Evolutionary conservation across 306 rosid genomes (phyloP), one percentile per base, ranked within the genome.

Genomic region (Quercus suber): DNA sequence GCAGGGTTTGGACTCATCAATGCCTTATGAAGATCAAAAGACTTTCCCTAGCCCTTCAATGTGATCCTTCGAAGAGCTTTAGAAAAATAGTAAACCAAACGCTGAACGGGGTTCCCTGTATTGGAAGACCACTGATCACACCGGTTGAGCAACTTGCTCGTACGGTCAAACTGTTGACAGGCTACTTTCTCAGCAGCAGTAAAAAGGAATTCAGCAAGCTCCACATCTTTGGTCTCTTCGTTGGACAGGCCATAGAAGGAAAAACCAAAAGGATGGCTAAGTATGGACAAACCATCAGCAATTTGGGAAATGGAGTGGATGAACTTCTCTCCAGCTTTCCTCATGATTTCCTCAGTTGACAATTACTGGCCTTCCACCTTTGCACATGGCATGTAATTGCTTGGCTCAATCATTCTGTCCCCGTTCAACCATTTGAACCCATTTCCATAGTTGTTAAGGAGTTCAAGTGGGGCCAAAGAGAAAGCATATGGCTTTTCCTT

Each of bases 151-250:
- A 90, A 45, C 8, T 85, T 85, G 25, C 53, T 25, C 7, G 90
- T 91, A 1, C 88, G 86, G 73, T 82, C 87, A 19, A 76, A 88
- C 18, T 89, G 95, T 41, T 87, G 82, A 20, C 30, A 56, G 2
- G 89, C 93, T 1, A 90, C 83, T 83, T 88, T 89, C 86, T 92
- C 96, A n/a, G 90, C 92, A 73, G 86, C 82, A 67, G 89, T 79
- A 18, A 92, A 85, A 68, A 92, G 96, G 35, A 87, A 71, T 53
- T 89, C 90, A 14, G 82, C 94, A 17, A 92, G 91, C 76, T 65
- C 86, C 33, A 85, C 85, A 21, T 88, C 90, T 19, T 71, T 81
- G 72, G 61, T 84, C 61, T 88, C 92, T 77, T 85, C 91, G 45
- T 28, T 23, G 15, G 96, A 73, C 57, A 92, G 82, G 35, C 80